These are phyloP conservation scores for Apiospora saccharicola DNA, from an alignment of 2,329 filamentous ascomycete species.

Conservation along the genomic window DNA sequence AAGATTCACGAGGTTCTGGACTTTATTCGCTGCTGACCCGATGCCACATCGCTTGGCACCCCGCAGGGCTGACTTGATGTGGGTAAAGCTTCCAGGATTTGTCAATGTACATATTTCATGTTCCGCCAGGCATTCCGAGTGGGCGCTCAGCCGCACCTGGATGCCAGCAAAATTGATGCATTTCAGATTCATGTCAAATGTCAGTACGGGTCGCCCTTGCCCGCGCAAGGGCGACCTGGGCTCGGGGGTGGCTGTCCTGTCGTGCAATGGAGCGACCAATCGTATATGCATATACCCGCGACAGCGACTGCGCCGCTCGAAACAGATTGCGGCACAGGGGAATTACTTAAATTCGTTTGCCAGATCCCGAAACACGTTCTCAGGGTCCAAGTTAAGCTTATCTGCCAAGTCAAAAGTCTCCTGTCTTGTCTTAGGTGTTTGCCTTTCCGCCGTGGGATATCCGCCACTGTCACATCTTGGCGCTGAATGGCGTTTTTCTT, in stretches of 20 bases:
- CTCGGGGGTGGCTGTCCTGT: background rate
- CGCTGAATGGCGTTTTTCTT: too few species aligned
- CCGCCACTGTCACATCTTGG: background rate
- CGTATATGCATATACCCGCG: background rate
- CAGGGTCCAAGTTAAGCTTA: background rate
- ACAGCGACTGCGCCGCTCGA: background rate
- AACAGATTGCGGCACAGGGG: background rate
- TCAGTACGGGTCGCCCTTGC: background rate
- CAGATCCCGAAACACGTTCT: background rate
- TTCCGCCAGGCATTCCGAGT: background rate
- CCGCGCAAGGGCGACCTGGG: background rate
- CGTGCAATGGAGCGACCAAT: background rate
- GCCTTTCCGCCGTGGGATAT: background rate
- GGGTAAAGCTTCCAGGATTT: too few species aligned
- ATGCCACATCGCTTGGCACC: background rate
- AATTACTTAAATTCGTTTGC: background rate
- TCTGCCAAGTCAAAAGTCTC: background rate
- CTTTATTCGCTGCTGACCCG: background rate
- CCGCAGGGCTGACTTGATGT: background rate
- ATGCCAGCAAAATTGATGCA: background rate
- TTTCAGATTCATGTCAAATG: background rate
- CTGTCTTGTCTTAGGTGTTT: background rate
- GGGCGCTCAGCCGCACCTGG: background rate
- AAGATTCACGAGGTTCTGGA: background rate
- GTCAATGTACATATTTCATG: background rate